Conservation (phyloP, 2,329 filamentous ascomycete species). For the Pleomassaria siparia region DNA sequence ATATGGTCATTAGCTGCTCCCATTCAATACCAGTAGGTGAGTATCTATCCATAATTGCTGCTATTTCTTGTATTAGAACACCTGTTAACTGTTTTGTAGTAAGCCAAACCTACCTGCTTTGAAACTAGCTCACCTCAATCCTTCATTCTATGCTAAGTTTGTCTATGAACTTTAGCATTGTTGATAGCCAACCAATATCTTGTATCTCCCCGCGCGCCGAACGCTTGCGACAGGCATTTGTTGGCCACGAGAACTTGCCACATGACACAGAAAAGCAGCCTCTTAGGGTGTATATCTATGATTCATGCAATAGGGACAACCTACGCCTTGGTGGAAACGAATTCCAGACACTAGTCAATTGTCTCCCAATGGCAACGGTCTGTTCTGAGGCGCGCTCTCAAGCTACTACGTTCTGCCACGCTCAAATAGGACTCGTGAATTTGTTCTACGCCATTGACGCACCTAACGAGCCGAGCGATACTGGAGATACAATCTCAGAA, state of each 20-base stretch:
- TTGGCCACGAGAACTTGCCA: conserved; percentile 11
- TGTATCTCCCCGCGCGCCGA: conserved; percentile 5
- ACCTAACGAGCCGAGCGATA: conserved; percentile 2
- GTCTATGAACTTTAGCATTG: conserved; percentile 6
- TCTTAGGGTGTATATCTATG: conserved; percentile 7
- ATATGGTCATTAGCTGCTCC: conserved; percentile 12
- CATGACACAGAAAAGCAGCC: conserved; percentile 6
- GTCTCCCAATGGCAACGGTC: conserved; percentile 10
- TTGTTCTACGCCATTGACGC: conserved; percentile 4
- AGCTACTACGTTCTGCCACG: conserved; percentile 6
- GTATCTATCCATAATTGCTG: background rate
- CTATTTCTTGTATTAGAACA: background rate
- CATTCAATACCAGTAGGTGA: conserved; percentile 10
- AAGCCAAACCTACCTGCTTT: background rate
- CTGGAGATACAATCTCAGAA: conserved; percentile 7
- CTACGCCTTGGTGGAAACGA: conserved; percentile 9
- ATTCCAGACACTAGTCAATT: conserved; percentile 11
- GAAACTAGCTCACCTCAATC: background rate
- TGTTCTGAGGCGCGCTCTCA: conserved; percentile 9
- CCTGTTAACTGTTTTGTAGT: background rate
- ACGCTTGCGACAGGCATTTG: conserved; percentile 10
- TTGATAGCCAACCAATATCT: conserved; percentile 4
- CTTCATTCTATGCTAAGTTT: background rate
- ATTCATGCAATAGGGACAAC: conserved; percentile 3
- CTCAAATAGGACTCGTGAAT: conserved; percentile 1